Evolutionary conservation across 139 green algal species (phyloP), one percentile per base, ranked within the genome.

Genomic region (Tetradesmus lagerheimii): DNA sequence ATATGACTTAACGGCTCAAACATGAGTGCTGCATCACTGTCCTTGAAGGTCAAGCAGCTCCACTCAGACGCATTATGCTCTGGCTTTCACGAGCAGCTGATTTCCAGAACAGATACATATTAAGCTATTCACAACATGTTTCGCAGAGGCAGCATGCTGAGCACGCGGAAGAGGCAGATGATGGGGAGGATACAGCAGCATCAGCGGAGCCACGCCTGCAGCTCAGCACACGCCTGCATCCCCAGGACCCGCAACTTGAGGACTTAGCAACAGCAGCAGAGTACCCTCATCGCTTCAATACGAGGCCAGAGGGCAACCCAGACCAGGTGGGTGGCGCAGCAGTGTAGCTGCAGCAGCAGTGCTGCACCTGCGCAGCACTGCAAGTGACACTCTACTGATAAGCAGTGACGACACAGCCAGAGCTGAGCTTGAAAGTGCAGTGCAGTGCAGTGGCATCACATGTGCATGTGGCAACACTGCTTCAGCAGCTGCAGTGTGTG

Each of bases 281-380:
- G 41, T 85, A 41, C 41, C 79, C 79, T 20, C 79, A 85, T 64
- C 79, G 79, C 79, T 85, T 85, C 41, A 67, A 67, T 25, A 37
- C 53, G 6, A 23, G 79, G 41, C 79, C 41, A 25, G 27, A 34
- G 27, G 79, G 53, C 11, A 38, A 85, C 29, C 50, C 79, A 25
- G 41, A 47, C 53, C 79, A 85, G 79, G 79, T 66, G 15, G 2
- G 57, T 71, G 57, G 20, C 57, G 20, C 20, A 4, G 25, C 57
- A 71, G 20, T 8, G 20, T 71, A 23, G 4, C 20, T 31, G 57
- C 57, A 31, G 57, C 57, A 31, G 47, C 57, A 9, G 0, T 71
- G 9, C 20, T 31, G 8, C 12, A 14, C 47, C 12, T 62, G 47
- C 47, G 20, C 47, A 62, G 47, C 47, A 62, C 47, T 62, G 47